Conservation (phyloP, 352 stramenopile genomes). For the Pythium folliculosum region DNA sequence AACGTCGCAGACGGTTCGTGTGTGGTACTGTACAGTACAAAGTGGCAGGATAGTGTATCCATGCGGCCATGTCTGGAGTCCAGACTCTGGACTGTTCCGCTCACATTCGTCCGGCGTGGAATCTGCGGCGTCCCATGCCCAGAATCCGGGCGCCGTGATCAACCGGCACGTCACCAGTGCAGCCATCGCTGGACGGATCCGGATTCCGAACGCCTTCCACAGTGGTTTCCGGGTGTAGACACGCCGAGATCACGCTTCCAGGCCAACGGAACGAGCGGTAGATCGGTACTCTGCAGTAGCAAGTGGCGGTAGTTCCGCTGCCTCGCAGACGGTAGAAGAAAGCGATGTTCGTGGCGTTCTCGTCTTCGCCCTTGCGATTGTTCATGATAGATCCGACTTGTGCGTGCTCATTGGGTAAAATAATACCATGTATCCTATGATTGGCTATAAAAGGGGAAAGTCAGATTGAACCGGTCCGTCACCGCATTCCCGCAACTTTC, state of each 20-base stretch:
- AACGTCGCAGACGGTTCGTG: background rate
- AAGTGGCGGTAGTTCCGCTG: background rate
- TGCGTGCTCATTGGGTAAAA: background rate
- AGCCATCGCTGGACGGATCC: slow-evolving; percentile 2
- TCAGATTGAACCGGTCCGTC: background rate
- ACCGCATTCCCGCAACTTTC: slow-evolving; percentile 7
- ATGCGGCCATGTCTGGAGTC: no score
- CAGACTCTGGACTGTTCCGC: slow-evolving; percentile 4
- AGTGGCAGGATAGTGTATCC: no score
- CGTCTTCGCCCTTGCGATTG: background rate
- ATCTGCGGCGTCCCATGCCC: background rate
- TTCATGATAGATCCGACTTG: background rate
- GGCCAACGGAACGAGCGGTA: background rate
- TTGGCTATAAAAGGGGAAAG: background rate
- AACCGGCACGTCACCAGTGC: background rate
- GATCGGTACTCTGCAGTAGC: no score
- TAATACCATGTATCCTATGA: background rate
- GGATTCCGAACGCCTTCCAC: background rate
- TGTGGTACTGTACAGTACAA: background rate
- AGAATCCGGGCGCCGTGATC: background rate
- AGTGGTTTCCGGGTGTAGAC: slow-evolving; percentile 13
- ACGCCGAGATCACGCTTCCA: background rate
- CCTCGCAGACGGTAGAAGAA: background rate
- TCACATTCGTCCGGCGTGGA: background rate
- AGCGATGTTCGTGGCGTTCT: background rate